These are phyloP conservation scores for Aspergillus luchuensis DNA, from an alignment of 2,329 filamentous ascomycete genomes.

Conservation along the genomic window DNA sequence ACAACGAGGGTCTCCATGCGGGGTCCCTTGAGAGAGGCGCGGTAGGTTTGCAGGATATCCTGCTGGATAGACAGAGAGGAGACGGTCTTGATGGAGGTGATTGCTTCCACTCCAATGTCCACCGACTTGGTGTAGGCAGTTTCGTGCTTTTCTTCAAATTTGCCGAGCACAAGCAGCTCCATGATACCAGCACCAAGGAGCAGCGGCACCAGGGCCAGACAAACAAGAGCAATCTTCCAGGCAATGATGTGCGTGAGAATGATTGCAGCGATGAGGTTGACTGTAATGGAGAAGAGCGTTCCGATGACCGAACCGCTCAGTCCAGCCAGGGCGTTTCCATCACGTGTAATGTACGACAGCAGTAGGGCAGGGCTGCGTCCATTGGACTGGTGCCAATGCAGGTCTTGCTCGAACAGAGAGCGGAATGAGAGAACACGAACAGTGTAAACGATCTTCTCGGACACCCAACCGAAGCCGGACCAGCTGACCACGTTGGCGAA, in stretches of 20 bases:
- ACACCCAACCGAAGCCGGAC: constrained; percentile 58
- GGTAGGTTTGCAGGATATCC: constrained; percentile 50
- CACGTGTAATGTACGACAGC: constrained; percentile 68
- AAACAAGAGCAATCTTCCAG: constrained; percentile 76
- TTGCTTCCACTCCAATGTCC: constrained; percentile 55
- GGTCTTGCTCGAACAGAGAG: constrained; percentile 65
- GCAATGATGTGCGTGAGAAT: constrained; percentile 70
- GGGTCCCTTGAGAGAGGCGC: constrained; percentile 49
- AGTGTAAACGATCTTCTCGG: constrained; percentile 66
- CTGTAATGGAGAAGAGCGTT: constrained; percentile 66
- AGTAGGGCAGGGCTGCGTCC: constrained; percentile 63
- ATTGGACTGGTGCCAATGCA: constrained; percentile 71
- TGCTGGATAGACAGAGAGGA: constrained; percentile 55
- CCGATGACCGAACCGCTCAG: constrained; percentile 72
- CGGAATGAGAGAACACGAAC: constrained; percentile 66
- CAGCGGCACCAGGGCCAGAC: constrained; percentile 67
- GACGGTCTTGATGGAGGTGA: constrained; percentile 55
- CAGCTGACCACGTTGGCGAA: constrained; percentile 64
- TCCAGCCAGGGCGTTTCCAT: constrained; percentile 67
- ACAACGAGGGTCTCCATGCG: constrained; percentile 53
- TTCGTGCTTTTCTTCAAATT: constrained; percentile 58
- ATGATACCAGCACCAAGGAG: constrained; percentile 70
- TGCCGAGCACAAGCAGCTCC: constrained; percentile 63
- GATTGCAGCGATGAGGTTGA: constrained; percentile 70
- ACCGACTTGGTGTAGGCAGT: constrained; percentile 55